Evolutionary conservation across 371 early-diverging fungal genomes (phyloP).

Genomic region (Fennellomyces sp.): DNA sequence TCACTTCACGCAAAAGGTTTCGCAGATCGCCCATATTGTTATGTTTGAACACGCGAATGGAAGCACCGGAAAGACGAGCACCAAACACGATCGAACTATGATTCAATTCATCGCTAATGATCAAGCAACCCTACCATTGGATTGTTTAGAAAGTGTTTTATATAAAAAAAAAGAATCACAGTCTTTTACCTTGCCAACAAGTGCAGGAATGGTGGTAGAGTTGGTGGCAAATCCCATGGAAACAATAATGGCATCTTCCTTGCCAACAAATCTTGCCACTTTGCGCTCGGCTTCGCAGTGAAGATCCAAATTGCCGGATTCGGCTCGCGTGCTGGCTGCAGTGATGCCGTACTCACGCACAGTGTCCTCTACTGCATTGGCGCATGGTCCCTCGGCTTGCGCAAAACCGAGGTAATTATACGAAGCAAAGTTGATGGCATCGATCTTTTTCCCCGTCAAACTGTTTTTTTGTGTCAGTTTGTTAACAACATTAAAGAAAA

Average conservation of each 20-base stretch:
- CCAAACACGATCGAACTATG: conserved; percentile 98
- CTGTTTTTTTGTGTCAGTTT: conserved; percentile 9
- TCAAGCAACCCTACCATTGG: conserved; percentile 84
- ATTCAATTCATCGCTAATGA: conserved; percentile 98
- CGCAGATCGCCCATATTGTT: conserved; percentile 90
- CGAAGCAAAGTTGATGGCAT: conserved; percentile 95
- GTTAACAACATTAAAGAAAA: neutral
- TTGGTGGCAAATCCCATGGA: conserved; percentile 94
- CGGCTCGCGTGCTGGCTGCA: conserved; percentile 71
- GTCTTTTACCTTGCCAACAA: conserved; percentile 70
- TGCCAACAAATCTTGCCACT: conserved; percentile 86
- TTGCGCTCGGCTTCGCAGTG: conserved; percentile 87
- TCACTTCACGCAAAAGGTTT: conserved; percentile 85
- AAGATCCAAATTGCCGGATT: conserved; percentile 70
- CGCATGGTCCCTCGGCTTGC: conserved; percentile 88
- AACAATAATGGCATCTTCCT: conserved; percentile 47
- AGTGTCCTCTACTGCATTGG: conserved; percentile 87
- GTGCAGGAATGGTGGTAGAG: conserved; percentile 93
- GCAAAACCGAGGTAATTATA: conserved; percentile 99
- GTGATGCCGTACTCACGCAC: conserved; percentile 68
- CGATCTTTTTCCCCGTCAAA: conserved; percentile 83
- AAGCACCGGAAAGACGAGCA: conserved; percentile 92
- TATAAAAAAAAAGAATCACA: neutral
- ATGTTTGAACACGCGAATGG: conserved; percentile 97
- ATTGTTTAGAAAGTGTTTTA: too few relatives aligned